Percentiles rank a stretch among this genome's conserved stretches.
Conservation (phyloP, 805 yeast species). For the Wickerhamia fluorescens region DNA sequence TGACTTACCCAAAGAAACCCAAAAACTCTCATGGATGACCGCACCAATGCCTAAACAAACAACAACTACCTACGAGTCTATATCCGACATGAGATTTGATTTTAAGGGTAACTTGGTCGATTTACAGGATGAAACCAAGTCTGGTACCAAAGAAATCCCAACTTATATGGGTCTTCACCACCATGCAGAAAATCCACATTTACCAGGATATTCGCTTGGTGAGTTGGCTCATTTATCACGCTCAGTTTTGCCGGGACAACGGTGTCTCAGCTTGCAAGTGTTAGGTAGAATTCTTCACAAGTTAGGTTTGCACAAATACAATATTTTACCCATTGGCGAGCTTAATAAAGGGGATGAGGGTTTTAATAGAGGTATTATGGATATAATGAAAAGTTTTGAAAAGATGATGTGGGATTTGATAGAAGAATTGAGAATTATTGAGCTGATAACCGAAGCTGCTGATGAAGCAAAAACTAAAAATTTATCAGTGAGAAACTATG, state of each 20-base stretch:
- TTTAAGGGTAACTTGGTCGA: slow-evolving; percentile 73
- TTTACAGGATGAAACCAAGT: slow-evolving; percentile 23
- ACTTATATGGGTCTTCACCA: slow-evolving; percentile 75
- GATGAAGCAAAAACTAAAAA: slow-evolving; percentile 58
- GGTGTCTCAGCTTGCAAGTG: slow-evolving; percentile 80
- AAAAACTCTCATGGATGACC: slow-evolving; percentile 88
- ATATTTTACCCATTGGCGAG: slow-evolving; percentile 40
- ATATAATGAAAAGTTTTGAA: slow-evolving; percentile 35
- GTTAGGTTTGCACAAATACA: slow-evolving; percentile 57
- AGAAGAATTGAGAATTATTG: slow-evolving; percentile 54
- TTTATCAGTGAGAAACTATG: slow-evolving; percentile 72
- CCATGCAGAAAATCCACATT: slow-evolving; percentile 79
- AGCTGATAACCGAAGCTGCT: slow-evolving; percentile 58
- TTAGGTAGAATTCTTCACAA: slow-evolving; percentile 82
- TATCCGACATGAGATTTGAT: slow-evolving; percentile 77
- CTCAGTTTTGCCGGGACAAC: slow-evolving; percentile 75
- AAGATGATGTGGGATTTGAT: slow-evolving; percentile 65
- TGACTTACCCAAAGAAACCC: slow-evolving; percentile 76
- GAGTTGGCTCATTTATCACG: slow-evolving; percentile 77
- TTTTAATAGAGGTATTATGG: slow-evolving; percentile 17
- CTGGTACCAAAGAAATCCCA: slow-evolving; percentile 29
- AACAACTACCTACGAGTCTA: slow-evolving; percentile 41
- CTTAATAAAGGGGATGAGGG: slow-evolving; percentile 30
- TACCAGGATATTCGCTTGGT: slow-evolving; percentile 86
- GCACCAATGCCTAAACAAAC: slow-evolving; percentile 44